A percentile compares a stretch with the other conserved stretches of the same genome.
phyloP scores from a whole-genome alignment of 441 rosid genomes.

The Populus hybrid region DNA sequence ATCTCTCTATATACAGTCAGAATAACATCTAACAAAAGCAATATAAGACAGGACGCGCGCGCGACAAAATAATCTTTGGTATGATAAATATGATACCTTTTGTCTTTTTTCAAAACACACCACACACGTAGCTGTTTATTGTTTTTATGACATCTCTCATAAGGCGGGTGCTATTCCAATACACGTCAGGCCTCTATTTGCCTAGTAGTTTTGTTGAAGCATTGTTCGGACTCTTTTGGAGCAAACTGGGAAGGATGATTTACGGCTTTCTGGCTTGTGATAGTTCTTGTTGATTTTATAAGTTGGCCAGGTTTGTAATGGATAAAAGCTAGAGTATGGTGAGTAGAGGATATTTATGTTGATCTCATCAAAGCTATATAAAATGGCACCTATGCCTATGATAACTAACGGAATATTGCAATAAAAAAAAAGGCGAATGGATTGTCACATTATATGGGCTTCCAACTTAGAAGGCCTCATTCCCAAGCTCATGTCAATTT shows the following conservation, averaged over 20 bases:
- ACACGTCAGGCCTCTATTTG: conserved; percentile 83
- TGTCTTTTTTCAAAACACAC: conserved; percentile 10
- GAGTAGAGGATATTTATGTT: conserved; percentile 18
- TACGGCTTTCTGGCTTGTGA: conserved; percentile 75
- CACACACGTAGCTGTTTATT: background rate
- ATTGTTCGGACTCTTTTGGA: conserved; percentile 79
- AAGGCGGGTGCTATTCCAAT: conserved; percentile 15
- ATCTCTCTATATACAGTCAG: background rate
- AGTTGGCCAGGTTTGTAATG: conserved; percentile 64
- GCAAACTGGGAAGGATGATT: conserved; percentile 64
- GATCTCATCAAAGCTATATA: background rate
- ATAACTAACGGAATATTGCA: conserved; percentile 30
- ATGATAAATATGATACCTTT: background rate
- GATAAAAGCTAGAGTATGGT: conserved; percentile 3
- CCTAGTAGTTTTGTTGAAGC: conserved; percentile 77
- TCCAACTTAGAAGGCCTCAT: conserved; percentile 94
- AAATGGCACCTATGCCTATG: background rate
- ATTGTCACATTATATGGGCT: conserved; percentile 73
- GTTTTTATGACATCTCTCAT: conserved; percentile 16
- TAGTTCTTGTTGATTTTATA: conserved; percentile 78
- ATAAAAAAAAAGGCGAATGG: conserved; percentile 50
- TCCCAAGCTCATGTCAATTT: conserved; percentile 87
- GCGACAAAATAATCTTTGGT: background rate
- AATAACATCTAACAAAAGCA: too few species aligned
- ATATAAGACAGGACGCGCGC: too few species aligned